Evolutionary conservation across 108 stramenopile species (phyloP).

Genomic region (Nannochloropsis gaditana): DNA sequence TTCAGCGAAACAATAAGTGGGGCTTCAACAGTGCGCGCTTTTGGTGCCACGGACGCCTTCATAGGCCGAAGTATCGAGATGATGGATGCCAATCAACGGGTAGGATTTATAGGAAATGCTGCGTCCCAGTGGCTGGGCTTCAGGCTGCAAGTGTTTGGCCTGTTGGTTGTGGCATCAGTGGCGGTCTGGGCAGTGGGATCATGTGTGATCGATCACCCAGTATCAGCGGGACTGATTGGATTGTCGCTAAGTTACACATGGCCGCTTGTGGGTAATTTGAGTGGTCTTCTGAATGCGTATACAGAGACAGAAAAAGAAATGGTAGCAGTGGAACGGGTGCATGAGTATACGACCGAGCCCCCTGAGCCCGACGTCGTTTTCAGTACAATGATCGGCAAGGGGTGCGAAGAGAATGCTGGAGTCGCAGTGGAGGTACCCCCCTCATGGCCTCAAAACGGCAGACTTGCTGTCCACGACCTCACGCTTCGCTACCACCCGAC

Average conservation of each 20-base stretch:
- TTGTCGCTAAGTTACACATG: constrained; percentile 40
- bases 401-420: not conserved
- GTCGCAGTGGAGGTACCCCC: constrained; percentile 14
- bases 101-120: constrained; percentile 38
- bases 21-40: constrained; percentile 49
- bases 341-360: constrained; percentile 42
- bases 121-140: constrained; percentile 49
- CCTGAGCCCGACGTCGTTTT: not conserved
- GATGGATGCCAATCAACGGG: constrained; percentile 41
- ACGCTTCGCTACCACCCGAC: constrained; percentile 38
- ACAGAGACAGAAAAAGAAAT: constrained; percentile 55
- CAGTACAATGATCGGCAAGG: not conserved
- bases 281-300: constrained; percentile 42
- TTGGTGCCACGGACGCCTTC: constrained; percentile 35
- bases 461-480: constrained; percentile 27
- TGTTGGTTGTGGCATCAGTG: constrained; percentile 39
- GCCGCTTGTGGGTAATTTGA: constrained; percentile 42
- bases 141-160: constrained; percentile 46
- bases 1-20: constrained; percentile 43
- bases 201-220: not conserved
- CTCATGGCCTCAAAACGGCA: constrained; percentile 33
- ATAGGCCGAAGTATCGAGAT: constrained; percentile 23
- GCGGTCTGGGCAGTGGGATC: constrained; percentile 36
- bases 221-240: constrained; percentile 41
- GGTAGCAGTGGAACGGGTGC: constrained; percentile 54